Percentiles rank a stretch among this genome's conserved stretches.
Evolutionary conservation across 495 filamentous ascomycete species (phyloP).

Genomic region (Penicillium flavigenum): DNA sequence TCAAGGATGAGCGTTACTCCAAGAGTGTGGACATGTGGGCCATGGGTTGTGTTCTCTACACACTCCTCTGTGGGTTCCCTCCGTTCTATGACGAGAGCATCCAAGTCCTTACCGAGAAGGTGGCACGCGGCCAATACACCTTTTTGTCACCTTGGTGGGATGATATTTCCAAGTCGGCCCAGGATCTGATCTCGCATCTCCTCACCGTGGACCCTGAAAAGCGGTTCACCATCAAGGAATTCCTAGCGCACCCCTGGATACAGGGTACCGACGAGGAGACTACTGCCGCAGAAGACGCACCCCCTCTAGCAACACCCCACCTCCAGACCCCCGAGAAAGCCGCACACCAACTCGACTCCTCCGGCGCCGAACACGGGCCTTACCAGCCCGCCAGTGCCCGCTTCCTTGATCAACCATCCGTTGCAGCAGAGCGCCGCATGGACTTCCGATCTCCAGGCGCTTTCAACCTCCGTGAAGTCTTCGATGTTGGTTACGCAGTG

Average conservation of each 20-base stretch:
- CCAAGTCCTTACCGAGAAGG: constrained; percentile 94
- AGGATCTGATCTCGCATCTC: constrained; percentile 91
- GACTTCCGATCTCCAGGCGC: constrained; percentile 97
- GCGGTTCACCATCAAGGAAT: constrained; percentile 84
- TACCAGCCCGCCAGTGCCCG: constrained; percentile 45
- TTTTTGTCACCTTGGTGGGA: constrained; percentile 99
- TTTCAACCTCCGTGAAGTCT: constrained; percentile 93
- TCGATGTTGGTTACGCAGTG: constrained; percentile 95
- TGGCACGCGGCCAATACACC: constrained; percentile 93
- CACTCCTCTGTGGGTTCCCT: constrained; percentile 92
- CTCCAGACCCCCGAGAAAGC: constrained; percentile 42
- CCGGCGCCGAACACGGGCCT: constrained; percentile 41
- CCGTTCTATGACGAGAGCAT: constrained; percentile 99
- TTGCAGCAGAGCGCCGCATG: constrained; percentile 62
- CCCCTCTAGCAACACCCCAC: constrained; percentile 70
- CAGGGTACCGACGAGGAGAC: constrained; percentile 72
- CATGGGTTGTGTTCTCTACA: constrained; percentile 94
- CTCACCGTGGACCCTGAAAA: constrained; percentile 90
- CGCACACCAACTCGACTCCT: constrained; percentile 41
- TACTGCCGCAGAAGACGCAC: constrained; percentile 70
- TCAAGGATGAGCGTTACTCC: constrained; percentile 97
- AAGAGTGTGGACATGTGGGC: constrained; percentile 99
- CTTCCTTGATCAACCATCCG: constrained; percentile 50
- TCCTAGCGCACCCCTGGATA: constrained; percentile 92
- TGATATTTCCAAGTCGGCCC: constrained; percentile 92